Evolutionary conservation across 305 asterid species (phyloP), one percentile per base, ranked within the genome.

Genomic region (Vinca major): DNA sequence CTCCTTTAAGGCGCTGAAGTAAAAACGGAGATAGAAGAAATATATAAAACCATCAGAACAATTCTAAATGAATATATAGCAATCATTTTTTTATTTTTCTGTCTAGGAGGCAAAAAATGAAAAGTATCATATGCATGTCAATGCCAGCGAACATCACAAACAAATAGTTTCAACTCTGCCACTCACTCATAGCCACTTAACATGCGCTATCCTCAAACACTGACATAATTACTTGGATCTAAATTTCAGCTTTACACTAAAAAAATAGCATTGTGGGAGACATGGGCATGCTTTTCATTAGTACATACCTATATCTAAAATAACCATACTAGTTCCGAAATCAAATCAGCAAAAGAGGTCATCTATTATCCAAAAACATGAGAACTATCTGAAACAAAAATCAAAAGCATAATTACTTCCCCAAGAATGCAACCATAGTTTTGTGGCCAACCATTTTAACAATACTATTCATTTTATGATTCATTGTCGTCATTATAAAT

Each of bases 1-100:
- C 86, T 93, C 96, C 87, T 88, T 75, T 70, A 83, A 73, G 72
- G 96, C 86, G 70, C 99, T 93, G 87, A 73, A 76, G 71, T 73
- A 74, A 79, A 80, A 45, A 68, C n/a, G 37, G 67, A 69, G 17
- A 70, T 33, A 16, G 8, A 14, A 61, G 37, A 61, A 39, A 39
- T 47, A 61, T 61, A 26, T 16, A 61, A 61, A 61, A n/a, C 14
- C 26, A 37, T 61, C 13, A 1, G 6, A 0, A 39, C 14, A 39
- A 14, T 2, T 16, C 2, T 39, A 16, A 37, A 16, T 13, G 19
- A 61, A 61, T 60, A 14, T 37, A 21, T 16, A 37, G 39, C 47
- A 14, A 37, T 14, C 49, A 20, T 40, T 69, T 41, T 40, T 4
- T 41, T 4, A 4, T 41, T 41, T 41, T 41, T 7, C 8, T 41